Base-by-base conservation (phyloP, 2,329 filamentous ascomycete genomes). In the Trichoderma cornu-damae region DNA sequence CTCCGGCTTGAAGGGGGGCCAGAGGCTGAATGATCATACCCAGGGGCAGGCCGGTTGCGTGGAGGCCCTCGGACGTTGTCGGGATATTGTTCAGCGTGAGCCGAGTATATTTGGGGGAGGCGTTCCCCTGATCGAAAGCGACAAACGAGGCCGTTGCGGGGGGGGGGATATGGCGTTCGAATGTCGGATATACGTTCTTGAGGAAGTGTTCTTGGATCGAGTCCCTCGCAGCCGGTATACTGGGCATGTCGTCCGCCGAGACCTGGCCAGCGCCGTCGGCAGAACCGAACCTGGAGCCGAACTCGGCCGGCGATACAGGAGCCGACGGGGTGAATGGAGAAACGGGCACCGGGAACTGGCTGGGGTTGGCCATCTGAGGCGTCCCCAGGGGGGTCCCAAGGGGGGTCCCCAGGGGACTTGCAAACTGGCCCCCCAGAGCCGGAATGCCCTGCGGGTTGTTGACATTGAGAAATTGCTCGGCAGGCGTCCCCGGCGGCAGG, bases 61-160 rank as follows among this genome's bases (percentile, higher is more conserved):
- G 77, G 28, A 97, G 79, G 34, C 89, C 87, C 62, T 99, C 94
- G 43, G 85, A 77, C 12, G 86, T 89, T 11, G 89, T 82, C 2
- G 94, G 94, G 60, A 99, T 95, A 72, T 88, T 96, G 74, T 96
- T 99, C 72, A 97, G 77, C 0, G 91, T 96, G 57, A 99, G 81
- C 57, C 94, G 86, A 48, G 91, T 89, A 70, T 90, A 94, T 72
- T 96, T 96, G 32, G 94, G 94, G 12, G 94, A 96, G 4, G 94
- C 87, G 70, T 96, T 99, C 66, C 94, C 94, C 72, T 99, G 94
- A 66, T 99, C 94, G 66, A 86, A 89, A n/a, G 92, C 89, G 35
- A 96, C 88, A 67, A 94, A 97, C 2, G 94, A 91, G 20, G 94
- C 82, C 4, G 88, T 84, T 12, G 92, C 89, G 2, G 94, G 91